Evolutionary conservation across 2,329 filamentous ascomycete species (phyloP), one percentile per base, ranked within the genome.

Genomic region (Thielaviopsis ethacetica): DNA sequence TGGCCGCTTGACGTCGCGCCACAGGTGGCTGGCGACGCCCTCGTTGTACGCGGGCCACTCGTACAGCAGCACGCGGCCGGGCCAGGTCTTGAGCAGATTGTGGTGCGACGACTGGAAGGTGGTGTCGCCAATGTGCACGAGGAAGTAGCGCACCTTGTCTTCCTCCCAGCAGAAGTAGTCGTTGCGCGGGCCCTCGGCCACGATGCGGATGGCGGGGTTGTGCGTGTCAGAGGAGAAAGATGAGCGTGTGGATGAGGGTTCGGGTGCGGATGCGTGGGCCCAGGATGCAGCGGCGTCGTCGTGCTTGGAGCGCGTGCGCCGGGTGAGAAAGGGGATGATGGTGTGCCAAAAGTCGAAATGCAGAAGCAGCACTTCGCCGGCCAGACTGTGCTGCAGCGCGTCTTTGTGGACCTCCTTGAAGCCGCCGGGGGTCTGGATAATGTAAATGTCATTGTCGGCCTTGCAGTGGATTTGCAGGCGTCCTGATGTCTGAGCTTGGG

Each of bases 101-200:
- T 59, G 34, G 17, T 59, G 57, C 19, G 60, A 61, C 5, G 57
- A 56, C 53, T 61, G 53, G 30, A 61, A 58, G n/a, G 57, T 59
- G 1, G 56, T 57, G 51, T 58, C 57, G 6, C 57, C 57, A 34
- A 61, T 54, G 12, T 53, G 51, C 30, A 61, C 60, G 2, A 59
- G 41, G 30, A 61, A 61, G 41, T 59, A 61, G 26, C 60, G 53
- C 17, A 61, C 60, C 13, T 53, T 56, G 53, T 61, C 60, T 53
- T 61, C 60, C 22, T 61, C 56, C 53, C 60, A 61, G 34, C 56
- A 59, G 26, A 58, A 61, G 49, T 59, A 59, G 19, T 61, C 53
- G 22, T 61, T 58, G 10, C 53, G 47, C 4, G 60, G 56, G 4
- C 57, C 60, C 34, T 61, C 60, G 17, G 60, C 56, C 12, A 61